Percentiles rank a stretch among this genome's conserved stretches.
Evolutionary conservation across 2,329 filamentous ascomycete species (phyloP).

Genomic region (Fusarium sterilihyphosum): DNA sequence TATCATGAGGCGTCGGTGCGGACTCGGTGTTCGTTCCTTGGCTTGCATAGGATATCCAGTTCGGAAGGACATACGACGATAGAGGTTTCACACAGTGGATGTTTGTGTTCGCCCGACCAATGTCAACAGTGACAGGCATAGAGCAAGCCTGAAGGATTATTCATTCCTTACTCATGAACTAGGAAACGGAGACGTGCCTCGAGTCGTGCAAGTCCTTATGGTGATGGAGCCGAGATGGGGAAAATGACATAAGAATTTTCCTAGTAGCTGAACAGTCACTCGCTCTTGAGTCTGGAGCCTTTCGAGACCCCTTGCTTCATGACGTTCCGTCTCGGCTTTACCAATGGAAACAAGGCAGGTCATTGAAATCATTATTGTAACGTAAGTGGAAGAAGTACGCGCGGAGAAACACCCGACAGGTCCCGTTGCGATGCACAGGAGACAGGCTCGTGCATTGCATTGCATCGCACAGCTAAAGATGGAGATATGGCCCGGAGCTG

Average conservation of each 20-base stretch:
- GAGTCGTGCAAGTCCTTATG: constrained; percentile 4
- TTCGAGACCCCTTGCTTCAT: constrained; percentile 10
- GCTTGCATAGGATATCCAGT: not conserved
- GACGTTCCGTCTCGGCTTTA: constrained; percentile 26
- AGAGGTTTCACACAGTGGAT: too few species aligned
- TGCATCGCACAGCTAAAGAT: constrained; percentile 14
- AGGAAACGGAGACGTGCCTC: not conserved
- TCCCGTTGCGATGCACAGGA: constrained; percentile 18
- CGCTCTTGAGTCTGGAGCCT: not conserved
- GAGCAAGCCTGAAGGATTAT: not conserved
- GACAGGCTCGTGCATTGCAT: constrained; percentile 15
- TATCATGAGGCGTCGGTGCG: not conserved
- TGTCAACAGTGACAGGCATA: not conserved
- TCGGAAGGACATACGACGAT: not conserved
- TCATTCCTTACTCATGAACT: constrained; percentile 7
- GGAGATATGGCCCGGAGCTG: constrained; percentile 12
- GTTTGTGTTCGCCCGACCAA: not conserved
- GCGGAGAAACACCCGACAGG: constrained; percentile 24
- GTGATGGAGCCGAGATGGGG: constrained; percentile 7
- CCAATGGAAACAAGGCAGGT: constrained; percentile 25
- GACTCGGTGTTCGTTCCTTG: not conserved
- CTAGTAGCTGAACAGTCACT: not conserved
- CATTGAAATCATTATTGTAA: constrained; percentile 7
- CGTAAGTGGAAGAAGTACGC: constrained; percentile 1
- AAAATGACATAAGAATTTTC: constrained; percentile 7